Evolutionary conservation across 2,329 filamentous ascomycete species (phyloP).

Genomic region (Domatiomyces catenatus): DNA sequence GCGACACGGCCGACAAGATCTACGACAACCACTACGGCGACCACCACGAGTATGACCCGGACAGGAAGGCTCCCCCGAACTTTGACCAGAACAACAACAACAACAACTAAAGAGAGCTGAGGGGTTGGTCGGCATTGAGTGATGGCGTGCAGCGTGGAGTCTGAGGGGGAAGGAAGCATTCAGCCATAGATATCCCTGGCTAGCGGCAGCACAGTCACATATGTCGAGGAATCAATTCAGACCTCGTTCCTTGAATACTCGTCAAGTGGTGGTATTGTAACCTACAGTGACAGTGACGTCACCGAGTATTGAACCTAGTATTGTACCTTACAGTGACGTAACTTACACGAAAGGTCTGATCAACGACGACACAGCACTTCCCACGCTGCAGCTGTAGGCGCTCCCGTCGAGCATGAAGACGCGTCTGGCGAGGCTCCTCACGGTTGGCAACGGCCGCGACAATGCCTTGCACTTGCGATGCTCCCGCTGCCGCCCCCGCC

Average conservation of each 20-base stretch:
- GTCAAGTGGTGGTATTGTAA: no score
- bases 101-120: neutral
- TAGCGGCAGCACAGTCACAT: no score
- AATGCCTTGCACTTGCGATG: neutral
- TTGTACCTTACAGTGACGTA: no score
- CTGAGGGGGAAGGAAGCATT: neutral
- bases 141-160: neutral
- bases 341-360: no score
- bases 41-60: conserved; percentile 40
- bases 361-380: no score
- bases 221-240: no score
- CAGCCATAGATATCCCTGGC: no score
- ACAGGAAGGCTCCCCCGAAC: conserved; percentile 21
- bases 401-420: neutral
- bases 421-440: neutral
- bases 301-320: no score
- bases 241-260: no score
- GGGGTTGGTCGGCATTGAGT: neutral
- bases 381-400: neutral
- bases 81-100: no score
- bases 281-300: no score
- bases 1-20: conserved; percentile 41
- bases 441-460: neutral
- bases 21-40: conserved; percentile 48
- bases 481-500: neutral